Percentiles rank a stretch among this genome's conserved stretches.
phyloP scores from a whole-genome alignment of 768 basidiomycete genomes.

The Coprinopsis marcescibilis region DNA sequence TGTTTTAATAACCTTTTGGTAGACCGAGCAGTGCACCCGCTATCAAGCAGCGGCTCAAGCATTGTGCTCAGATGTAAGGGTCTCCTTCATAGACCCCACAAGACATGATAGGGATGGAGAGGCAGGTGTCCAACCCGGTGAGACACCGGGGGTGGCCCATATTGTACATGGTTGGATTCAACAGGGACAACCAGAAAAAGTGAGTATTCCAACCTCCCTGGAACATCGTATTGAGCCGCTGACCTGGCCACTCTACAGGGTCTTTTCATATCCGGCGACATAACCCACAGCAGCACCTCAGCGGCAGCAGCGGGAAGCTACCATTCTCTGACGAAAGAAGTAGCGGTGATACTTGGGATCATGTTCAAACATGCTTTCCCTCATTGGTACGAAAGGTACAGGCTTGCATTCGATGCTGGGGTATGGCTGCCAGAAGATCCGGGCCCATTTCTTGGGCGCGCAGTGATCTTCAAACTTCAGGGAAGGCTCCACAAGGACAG shows the following conservation, averaged over 20 bases:
- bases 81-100: background rate
- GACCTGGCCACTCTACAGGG: constrained; percentile 6
- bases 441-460: constrained; percentile 9
- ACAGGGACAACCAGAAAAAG: constrained; percentile 7
- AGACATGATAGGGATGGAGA: background rate
- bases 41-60: background rate
- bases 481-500: constrained; percentile 11
- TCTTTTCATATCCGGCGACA: constrained; percentile 9
- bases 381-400: constrained; percentile 3
- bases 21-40: background rate
- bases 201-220: background rate
- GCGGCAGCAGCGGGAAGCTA: background rate
- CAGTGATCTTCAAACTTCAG: constrained; percentile 14
- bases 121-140: background rate
- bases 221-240: background rate
- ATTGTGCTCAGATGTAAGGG: background rate
- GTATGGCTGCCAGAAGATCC: constrained; percentile 7
- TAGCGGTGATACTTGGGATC: background rate
- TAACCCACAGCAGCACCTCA: background rate
- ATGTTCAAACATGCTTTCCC: constrained; percentile 9
- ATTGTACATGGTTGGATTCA: constrained; percentile 14
- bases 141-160: background rate
- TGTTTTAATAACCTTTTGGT: background rate
- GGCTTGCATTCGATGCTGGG: constrained; percentile 8
- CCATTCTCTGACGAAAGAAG: background rate